Evolutionary conservation across 2,329 filamentous ascomycete genomes (phyloP).

Genomic region (Phaeophleospora eucalypticola): DNA sequence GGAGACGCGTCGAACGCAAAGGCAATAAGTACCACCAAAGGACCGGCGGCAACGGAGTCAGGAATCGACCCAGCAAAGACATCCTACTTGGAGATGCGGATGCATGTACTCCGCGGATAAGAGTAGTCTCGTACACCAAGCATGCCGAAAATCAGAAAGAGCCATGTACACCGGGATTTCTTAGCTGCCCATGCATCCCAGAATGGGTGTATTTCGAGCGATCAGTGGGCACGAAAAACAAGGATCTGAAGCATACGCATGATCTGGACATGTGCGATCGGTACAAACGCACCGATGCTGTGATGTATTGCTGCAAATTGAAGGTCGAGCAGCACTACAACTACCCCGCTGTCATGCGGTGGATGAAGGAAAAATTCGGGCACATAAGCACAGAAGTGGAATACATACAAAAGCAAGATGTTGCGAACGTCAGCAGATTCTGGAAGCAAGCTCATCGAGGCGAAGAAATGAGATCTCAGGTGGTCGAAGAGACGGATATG

Average conservation of each 20-base stretch:
- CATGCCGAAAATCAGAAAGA: slow-evolving; percentile 14
- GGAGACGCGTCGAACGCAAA: slow-evolving; percentile 10
- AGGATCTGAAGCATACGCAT: slow-evolving; percentile 15
- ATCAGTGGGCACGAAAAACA: slow-evolving; percentile 4
- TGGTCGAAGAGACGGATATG: slow-evolving; percentile 16
- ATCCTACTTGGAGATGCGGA: slow-evolving; percentile 10
- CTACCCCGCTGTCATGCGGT: slow-evolving; percentile 17
- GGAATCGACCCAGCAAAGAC: slow-evolving; percentile 11
- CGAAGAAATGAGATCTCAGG: slow-evolving; percentile 15
- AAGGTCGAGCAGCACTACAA: slow-evolving; percentile 23
- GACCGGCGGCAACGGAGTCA: not conserved
- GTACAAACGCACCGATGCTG: slow-evolving; percentile 21
- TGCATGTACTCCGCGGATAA: slow-evolving; percentile 17
- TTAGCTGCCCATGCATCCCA: slow-evolving; percentile 21
- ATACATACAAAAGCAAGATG: slow-evolving; percentile 17
- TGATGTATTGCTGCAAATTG: slow-evolving; percentile 20
- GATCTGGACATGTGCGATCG: slow-evolving; percentile 19
- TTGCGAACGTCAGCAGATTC: slow-evolving; percentile 17
- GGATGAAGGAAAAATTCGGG: slow-evolving; percentile 20
- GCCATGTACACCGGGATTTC: slow-evolving; percentile 16
- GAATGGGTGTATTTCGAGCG: slow-evolving; percentile 22
- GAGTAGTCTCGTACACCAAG: slow-evolving; percentile 20
- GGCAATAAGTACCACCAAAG: slow-evolving; percentile 1
- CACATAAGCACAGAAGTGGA: slow-evolving; percentile 14
- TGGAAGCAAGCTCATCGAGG: slow-evolving; percentile 21